A percentile compares a stretch with the other conserved stretches of the same genome.
phyloP scores from a whole-genome alignment of 108 stramenopile species.

The Bacterosira constricta region DNA sequence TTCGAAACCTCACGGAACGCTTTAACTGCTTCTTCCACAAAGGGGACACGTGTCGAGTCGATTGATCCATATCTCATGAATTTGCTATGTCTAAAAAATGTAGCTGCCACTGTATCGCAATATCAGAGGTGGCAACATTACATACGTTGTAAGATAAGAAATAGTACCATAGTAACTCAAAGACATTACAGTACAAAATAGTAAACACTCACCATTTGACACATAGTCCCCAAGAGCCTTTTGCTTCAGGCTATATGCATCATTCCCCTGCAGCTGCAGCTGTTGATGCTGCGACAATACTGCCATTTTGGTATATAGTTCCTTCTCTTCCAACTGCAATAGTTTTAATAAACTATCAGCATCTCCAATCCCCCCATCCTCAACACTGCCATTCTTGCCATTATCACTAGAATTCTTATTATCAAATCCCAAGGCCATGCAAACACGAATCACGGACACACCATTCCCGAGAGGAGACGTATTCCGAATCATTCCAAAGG shows the following conservation, averaged over 20 bases:
- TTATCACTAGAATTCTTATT: background rate
- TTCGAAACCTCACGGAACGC: slow-evolving; percentile 23
- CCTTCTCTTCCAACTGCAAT: slow-evolving; percentile 28
- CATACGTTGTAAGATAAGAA: background rate
- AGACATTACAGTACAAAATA: background rate
- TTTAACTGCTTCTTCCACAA: slow-evolving; percentile 42
- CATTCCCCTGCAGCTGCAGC: background rate
- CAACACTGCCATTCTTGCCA: background rate
- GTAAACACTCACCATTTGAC: slow-evolving; percentile 31
- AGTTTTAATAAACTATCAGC: slow-evolving; percentile 18
- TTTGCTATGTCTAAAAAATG: slow-evolving; percentile 12
- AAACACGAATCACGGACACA: slow-evolving; percentile 39
- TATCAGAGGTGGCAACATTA: background rate
- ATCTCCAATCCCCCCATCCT: background rate
- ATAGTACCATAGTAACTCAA: background rate
- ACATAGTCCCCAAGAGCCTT: slow-evolving; percentile 24
- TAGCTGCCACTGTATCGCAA: slow-evolving; percentile 13
- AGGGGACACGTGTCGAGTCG: slow-evolving; percentile 37
- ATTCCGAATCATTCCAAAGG: slow-evolving; percentile 43
- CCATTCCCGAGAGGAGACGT: slow-evolving; percentile 41
- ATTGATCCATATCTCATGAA: slow-evolving; percentile 37
- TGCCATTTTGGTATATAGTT: slow-evolving; percentile 25
- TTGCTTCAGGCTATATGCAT: slow-evolving; percentile 14
- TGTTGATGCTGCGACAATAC: slow-evolving; percentile 9
- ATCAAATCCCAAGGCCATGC: slow-evolving; percentile 31